phyloP scores from a whole-genome alignment of 345 rosid genomes.

The Gossypium bickii region DNA sequence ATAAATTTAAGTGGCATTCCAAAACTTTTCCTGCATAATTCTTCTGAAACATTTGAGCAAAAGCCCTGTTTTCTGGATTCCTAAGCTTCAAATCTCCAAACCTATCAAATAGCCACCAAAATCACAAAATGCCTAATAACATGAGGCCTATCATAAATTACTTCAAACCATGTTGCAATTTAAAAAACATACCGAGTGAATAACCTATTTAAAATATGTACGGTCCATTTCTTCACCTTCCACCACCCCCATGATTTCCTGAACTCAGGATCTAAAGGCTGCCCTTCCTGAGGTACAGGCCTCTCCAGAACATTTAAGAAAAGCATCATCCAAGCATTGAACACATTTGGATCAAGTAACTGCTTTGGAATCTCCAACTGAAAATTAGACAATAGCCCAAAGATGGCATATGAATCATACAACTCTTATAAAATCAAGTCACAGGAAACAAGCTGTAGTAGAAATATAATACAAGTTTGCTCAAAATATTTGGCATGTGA shows the following conservation, averaged over 20 bases:
- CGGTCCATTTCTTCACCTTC: conserved; percentile 99
- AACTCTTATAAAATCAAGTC: background rate
- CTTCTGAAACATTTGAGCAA: conserved; percentile 90
- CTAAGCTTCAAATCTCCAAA: conserved; percentile 95
- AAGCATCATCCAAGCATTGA: conserved; percentile 93
- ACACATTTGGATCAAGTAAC: conserved; percentile 67
- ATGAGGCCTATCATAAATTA: background rate
- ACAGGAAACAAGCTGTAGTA: background rate
- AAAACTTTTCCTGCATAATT: conserved; percentile 86
- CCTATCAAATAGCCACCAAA: conserved; percentile 35
- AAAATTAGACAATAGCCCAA: conserved; percentile 3
- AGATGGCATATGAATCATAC: background rate
- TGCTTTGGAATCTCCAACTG: conserved; percentile 98
- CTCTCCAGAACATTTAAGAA: conserved; percentile 88
- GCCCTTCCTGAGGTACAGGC: conserved; percentile 90
- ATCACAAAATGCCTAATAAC: background rate
- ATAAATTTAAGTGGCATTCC: conserved; percentile 82
- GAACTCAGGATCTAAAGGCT: conserved; percentile 80
- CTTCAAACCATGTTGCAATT: background rate
- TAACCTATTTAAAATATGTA: conserved; percentile 89
- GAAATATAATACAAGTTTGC: background rate
- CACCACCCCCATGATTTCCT: conserved; percentile 99
- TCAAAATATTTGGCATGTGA: background rate
- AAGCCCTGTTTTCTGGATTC: conserved; percentile 76
- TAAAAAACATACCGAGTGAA: conserved; percentile 59